These are phyloP conservation scores for Fusarium azukiicola DNA, from an alignment of 2,329 filamentous ascomycete species.

Conservation along the genomic window DNA sequence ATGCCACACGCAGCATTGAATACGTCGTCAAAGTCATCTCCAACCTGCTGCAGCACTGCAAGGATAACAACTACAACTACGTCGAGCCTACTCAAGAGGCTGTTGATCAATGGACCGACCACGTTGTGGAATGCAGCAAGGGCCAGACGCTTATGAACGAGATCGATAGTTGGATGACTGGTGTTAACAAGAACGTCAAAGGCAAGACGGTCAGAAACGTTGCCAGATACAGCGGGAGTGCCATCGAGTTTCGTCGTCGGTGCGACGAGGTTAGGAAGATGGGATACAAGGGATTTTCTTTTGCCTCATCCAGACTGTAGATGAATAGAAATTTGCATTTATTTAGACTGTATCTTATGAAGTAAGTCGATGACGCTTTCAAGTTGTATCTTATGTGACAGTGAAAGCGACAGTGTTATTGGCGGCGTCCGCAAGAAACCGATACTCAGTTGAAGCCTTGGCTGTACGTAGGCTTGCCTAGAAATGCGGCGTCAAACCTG, in stretches of 20 bases:
- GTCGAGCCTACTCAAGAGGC: conserved; percentile 34
- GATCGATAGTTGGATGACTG: conserved; percentile 75
- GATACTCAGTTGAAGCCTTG: too few relatives aligned
- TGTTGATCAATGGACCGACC: conserved; percentile 57
- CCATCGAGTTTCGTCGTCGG: conserved; percentile 39
- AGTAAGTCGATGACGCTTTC: too few relatives aligned
- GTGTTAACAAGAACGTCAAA: conserved; percentile 74
- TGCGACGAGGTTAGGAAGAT: conserved; percentile 29
- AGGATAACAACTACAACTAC: conserved; percentile 28
- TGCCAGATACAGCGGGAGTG: conserved; percentile 52
- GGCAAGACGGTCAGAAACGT: conserved; percentile 65
- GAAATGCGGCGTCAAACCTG: neutral
- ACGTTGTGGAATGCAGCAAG: conserved; percentile 68
- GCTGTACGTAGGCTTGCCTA: neutral
- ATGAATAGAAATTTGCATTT: neutral
- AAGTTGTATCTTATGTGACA: too few relatives aligned
- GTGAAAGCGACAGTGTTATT: too few relatives aligned
- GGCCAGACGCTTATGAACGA: conserved; percentile 62
- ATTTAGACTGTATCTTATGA: neutral
- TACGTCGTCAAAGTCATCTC: conserved; percentile 17
- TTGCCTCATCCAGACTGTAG: neutral
- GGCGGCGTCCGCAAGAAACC: too few relatives aligned
- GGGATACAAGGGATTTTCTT: conserved; percentile 27
- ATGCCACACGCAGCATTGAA: conserved; percentile 46
- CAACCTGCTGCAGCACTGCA: conserved; percentile 38